Evolutionary conservation across 1,284 basidiomycete species (phyloP), one percentile per base, ranked within the genome.

Genomic region (Leccinum pachyderme): DNA sequence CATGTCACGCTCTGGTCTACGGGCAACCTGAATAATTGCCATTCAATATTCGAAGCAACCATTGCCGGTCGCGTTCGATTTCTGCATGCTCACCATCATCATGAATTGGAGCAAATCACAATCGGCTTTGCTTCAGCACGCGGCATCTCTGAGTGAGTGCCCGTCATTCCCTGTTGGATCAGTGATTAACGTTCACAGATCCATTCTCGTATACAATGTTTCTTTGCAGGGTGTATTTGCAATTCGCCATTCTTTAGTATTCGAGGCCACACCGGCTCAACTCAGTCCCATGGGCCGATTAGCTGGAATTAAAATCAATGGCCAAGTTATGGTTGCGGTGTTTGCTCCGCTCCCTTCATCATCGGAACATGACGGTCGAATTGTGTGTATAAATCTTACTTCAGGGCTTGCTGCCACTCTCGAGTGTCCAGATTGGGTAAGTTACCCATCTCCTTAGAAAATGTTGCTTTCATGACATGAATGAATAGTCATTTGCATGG

Each of bases 381-480:
- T 67, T 18, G 15, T 68, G 22, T 68, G 60, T n/a, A 35, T 68
- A 18, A 67, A 67, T 43, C 54, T 67, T 27, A 35, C 32, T 37
- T 56, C 62, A 12, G 53, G 46, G 44, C 49, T 27, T 22, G 45
- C 60, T 18, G 60, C 28, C 15, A 25, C 49, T 46, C 54, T 67
- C 8, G 56, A 61, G 12, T 63, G 51, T 53, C 53, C 56, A 24
- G 54, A 62, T 33, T 47, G 56, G 63, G 67, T 67, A 49, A 53
- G 66, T n/a, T 41, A 31, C 6, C 7, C 12, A 18, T 28, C 9
- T 13, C 22, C 45, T 12, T 7, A n/a, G 11, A 18, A 6, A n/a
- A 24, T 2, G 12, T 52, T 43, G 29, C 11, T 31, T 48, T 69
- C 43, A 61, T 32, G 13, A 15, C 35, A 47, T 15, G 29, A 13